These are phyloP conservation scores for Immersiella caudata DNA, from an alignment of 495 filamentous ascomycete genomes.

Conservation along the genomic window DNA sequence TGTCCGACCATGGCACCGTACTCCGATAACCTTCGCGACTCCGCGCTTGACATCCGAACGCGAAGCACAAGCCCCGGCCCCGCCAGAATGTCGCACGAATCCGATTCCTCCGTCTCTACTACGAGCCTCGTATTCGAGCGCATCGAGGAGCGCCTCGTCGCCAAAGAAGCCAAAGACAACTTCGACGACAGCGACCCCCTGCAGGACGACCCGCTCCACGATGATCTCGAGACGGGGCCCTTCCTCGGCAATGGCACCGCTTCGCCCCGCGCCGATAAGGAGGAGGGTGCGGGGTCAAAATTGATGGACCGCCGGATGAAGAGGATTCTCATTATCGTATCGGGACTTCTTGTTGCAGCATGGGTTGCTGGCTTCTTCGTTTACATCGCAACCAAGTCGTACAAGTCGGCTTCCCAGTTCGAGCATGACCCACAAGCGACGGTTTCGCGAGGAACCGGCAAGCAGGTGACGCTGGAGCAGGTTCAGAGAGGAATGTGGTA, in stretches of 20 bases:
- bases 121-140: slow-evolving; percentile 78
- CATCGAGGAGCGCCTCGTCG: slow-evolving; percentile 54
- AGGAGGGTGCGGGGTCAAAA: slow-evolving; percentile 26
- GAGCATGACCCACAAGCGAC: slow-evolving; percentile 73
- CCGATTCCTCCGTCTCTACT: slow-evolving; percentile 70
- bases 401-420: slow-evolving; percentile 60
- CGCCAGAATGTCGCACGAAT: slow-evolving; percentile 54
- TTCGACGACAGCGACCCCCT: slow-evolving; percentile 55
- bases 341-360: slow-evolving; percentile 66
- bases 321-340: slow-evolving; percentile 68
- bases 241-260: slow-evolving; percentile 41
- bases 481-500: slow-evolving; percentile 74
- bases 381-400: slow-evolving; percentile 69
- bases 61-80: slow-evolving; percentile 13
- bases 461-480: slow-evolving; percentile 79
- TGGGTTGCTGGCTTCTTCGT: slow-evolving; percentile 80
- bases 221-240: slow-evolving; percentile 48
- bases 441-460: slow-evolving; percentile 65
- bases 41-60: background rate
- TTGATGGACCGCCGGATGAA: slow-evolving; percentile 63
- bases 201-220: slow-evolving; percentile 42
- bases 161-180: slow-evolving; percentile 42
- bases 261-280: slow-evolving; percentile 21
- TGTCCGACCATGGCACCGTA: slow-evolving; percentile 21
- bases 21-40: slow-evolving; percentile 19